These are phyloP conservation scores for Kregervanrija pseudodelftensis DNA, from an alignment of 805 yeast genomes.

Conservation along the genomic window DNA sequence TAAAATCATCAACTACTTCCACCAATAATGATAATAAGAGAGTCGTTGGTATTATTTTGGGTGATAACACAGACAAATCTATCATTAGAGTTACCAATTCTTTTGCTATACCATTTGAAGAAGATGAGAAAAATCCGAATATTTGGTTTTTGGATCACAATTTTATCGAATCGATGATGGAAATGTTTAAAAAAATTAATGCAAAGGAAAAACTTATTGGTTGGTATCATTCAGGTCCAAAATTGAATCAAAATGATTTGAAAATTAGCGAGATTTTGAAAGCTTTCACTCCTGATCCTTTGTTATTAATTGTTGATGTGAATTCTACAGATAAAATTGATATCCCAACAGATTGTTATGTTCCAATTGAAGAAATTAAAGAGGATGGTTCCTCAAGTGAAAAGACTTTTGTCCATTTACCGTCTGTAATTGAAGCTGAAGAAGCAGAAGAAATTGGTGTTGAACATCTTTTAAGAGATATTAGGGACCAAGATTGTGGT, in stretches of 20 bases:
- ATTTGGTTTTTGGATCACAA: slow-evolving; percentile 98
- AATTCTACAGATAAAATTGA: slow-evolving; percentile 73
- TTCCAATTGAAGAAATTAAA: slow-evolving; percentile 90
- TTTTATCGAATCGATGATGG: slow-evolving; percentile 92
- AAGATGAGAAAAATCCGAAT: slow-evolving; percentile 81
- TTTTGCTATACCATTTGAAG: slow-evolving; percentile 97
- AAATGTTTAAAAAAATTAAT: slow-evolving; percentile 95
- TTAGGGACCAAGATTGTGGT: slow-evolving; percentile 95
- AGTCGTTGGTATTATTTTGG: slow-evolving; percentile 90
- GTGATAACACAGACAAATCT: slow-evolving; percentile 53
- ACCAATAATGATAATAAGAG: slow-evolving; percentile 46
- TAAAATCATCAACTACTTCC: slow-evolving; percentile 35
- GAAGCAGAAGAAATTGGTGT: slow-evolving; percentile 99
- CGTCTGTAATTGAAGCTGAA: slow-evolving; percentile 90
- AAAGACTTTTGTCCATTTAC: slow-evolving; percentile 87
- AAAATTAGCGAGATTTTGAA: slow-evolving; percentile 88
- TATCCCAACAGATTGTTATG: slow-evolving; percentile 92
- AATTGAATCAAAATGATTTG: slow-evolving; percentile 78
- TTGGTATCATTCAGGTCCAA: slow-evolving; percentile 99
- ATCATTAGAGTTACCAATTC: slow-evolving; percentile 77
- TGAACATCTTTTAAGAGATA: slow-evolving; percentile 89
- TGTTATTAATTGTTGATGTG: slow-evolving; percentile 86
- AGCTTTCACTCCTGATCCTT: slow-evolving; percentile 72
- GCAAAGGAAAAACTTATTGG: slow-evolving; percentile 95
- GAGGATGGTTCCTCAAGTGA: slow-evolving; percentile 93